These are phyloP conservation scores for Trametes maxima DNA, from an alignment of 768 basidiomycete genomes.

Conservation along the genomic window DNA sequence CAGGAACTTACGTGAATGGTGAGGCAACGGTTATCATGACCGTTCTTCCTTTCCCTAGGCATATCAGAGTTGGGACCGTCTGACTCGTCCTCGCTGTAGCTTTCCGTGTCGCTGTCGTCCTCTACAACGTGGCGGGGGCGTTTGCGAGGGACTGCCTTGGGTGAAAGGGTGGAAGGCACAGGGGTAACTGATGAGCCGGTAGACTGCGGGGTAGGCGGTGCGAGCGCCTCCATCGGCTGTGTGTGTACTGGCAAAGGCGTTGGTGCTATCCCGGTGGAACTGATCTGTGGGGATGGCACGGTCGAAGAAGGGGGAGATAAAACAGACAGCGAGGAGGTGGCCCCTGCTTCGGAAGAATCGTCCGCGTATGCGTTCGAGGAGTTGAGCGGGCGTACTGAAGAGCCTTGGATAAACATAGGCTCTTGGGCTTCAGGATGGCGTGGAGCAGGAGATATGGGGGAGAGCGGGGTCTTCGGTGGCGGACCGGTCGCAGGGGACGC, in stretches of 20 bases:
- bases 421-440: constrained; percentile 28
- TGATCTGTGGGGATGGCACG: not conserved
- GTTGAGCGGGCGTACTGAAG: constrained; percentile 29
- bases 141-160: constrained; percentile 26
- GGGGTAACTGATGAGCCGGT: constrained; percentile 20
- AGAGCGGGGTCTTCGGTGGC: constrained; percentile 1
- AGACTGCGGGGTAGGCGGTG: constrained; percentile 14
- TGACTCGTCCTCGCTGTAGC: constrained; percentile 40
- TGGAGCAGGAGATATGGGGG: constrained; percentile 8
- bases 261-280: not conserved
- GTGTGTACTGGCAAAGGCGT: not conserved
- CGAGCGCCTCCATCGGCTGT: not conserved
- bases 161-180: constrained; percentile 38
- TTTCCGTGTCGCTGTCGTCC: constrained; percentile 28
- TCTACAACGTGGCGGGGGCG: constrained; percentile 43
- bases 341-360: too few species aligned
- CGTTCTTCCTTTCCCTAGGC: constrained; percentile 51
- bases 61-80: constrained; percentile 32
- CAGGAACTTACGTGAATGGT: constrained; percentile 60
- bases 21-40: constrained; percentile 65
- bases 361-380: not conserved
- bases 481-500: constrained; percentile 3
- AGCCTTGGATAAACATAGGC: constrained; percentile 39
- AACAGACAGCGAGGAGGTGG: not conserved
- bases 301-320: constrained; percentile 1